Base-by-base conservation (phyloP, 306 rosid species). In the Prunus kanzakura region DNA sequence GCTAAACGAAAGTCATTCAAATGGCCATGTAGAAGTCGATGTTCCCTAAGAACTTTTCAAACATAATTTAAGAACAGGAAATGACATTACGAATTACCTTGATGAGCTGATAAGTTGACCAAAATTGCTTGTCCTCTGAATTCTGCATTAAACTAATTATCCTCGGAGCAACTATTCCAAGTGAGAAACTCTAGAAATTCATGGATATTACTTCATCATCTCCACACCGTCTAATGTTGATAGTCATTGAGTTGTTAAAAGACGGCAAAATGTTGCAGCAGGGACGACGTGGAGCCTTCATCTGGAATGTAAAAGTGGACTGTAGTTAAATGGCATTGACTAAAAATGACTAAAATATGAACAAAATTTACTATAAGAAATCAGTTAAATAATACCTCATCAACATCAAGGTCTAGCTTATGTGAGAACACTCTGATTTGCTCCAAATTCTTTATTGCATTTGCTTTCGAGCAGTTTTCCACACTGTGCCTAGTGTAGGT, bases 221-320 rank as follows among this genome's bases (percentile, higher is more conserved):
- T 55, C 82, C 82, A 71, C 97, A 92, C 54, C 32, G 74, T 81
- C 91, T 82, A 51, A 90, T 73, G 62, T 82, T 86, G 77, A 92
- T 82, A 68, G 76, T 80, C 85, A 80, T 76, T 57, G 89, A 79
- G 38, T 82, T 81, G 60, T 82, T 84, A 57, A 81, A 76, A 74
- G 80, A 51, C 15, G 86, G 79, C 79, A 85, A 71, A 38, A 88
- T 84, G 55, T 74, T 61, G 76, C 97, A 92, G 84, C 97, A 94
- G 47, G 88, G 91, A 6, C 98, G 91, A 18, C 91, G 95, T 15
- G 85, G 92, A 50, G 98, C 93, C 86, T 89, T 90, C 86, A 89
- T 86, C 97, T 91, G 89, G 57, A 77, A 55, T 56, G 64, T 14
- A 64, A 79, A 64, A 58, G 18, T 73, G 25, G 43, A 67, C 23